A percentile compares a stretch with the other conserved stretches of the same genome.
These are phyloP conservation scores for Carnegiea gigantea DNA, from an alignment of 179 eudicot genomes.

Conservation along the genomic window DNA sequence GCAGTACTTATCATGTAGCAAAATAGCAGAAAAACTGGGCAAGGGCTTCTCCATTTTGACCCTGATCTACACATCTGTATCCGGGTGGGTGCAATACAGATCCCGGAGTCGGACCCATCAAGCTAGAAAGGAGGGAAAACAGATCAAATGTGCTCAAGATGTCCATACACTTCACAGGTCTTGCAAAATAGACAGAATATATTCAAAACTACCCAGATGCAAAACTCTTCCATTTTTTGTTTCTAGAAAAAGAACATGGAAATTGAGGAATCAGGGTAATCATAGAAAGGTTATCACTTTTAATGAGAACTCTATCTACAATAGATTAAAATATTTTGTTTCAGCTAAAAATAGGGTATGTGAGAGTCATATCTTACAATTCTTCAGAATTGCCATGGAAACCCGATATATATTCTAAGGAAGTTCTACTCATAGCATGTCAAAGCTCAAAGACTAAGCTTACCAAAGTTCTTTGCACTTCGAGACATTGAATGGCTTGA, in stretches of 20 bases:
- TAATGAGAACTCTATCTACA: neutral
- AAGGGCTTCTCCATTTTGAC: too few relatives aligned
- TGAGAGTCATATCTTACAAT: neutral
- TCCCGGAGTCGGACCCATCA: too few relatives aligned
- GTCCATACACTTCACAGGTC: too few relatives aligned
- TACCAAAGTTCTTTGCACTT: slow-evolving; percentile 58
- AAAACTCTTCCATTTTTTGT: too few relatives aligned
- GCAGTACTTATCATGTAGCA: neutral
- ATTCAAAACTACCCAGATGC: too few relatives aligned
- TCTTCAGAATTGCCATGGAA: neutral
- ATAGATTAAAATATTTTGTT: neutral
- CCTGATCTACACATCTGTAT: too few relatives aligned
- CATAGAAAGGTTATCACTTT: slow-evolving; percentile 4
- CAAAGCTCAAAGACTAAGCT: slow-evolving; percentile 60
- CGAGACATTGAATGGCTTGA: slow-evolving; percentile 49
- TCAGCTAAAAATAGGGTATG: neutral
- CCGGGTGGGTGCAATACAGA: too few relatives aligned
- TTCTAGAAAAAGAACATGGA: too few relatives aligned
- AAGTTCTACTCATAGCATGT: neutral
- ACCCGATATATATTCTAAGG: slow-evolving; percentile 12
- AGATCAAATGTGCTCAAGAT: too few relatives aligned
- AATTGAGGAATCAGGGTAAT: neutral
- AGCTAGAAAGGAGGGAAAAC: too few relatives aligned
- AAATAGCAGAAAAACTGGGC: neutral
- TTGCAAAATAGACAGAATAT: too few relatives aligned